Percentiles rank a stretch among this genome's conserved stretches.
These are phyloP conservation scores for Meyerozyma sp. DNA, from an alignment of 1,139 yeast species.

Conservation along the genomic window DNA sequence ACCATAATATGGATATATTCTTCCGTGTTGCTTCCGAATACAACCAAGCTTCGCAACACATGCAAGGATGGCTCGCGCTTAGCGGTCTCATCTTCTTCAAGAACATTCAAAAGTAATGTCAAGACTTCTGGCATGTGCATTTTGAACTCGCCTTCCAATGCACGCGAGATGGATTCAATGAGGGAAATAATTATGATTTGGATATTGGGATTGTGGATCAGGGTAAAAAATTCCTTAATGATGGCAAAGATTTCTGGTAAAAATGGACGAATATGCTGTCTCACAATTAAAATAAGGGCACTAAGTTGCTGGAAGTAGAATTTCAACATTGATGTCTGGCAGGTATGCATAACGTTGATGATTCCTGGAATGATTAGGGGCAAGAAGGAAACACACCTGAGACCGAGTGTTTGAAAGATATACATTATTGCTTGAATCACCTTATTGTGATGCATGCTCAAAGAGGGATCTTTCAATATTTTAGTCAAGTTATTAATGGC, in stretches of 20 bases:
- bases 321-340: conserved; percentile 78
- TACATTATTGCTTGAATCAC: conserved; percentile 90
- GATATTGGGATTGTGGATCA: conserved; percentile 49
- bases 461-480: conserved; percentile 76
- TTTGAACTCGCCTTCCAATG: conserved; percentile 90
- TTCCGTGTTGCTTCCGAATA: conserved; percentile 82
- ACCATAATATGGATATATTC: conserved; percentile 82
- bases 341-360: conserved; percentile 75
- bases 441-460: conserved; percentile 81
- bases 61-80: conserved; percentile 64
- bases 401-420: conserved; percentile 82
- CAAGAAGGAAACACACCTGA: conserved; percentile 81
- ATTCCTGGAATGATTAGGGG: conserved; percentile 88
- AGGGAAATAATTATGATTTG: conserved; percentile 78
- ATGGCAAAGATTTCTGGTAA: conserved; percentile 72
- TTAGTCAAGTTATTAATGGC: conserved; percentile 82
- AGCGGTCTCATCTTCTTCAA: conserved; percentile 71
- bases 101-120: conserved; percentile 68
- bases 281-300: conserved; percentile 73
- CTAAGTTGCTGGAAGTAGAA: conserved; percentile 88
- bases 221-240: conserved; percentile 64
- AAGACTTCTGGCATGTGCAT: conserved; percentile 73
- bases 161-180: conserved; percentile 78
- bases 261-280: conserved; percentile 84
- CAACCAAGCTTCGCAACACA: conserved; percentile 81